A percentile compares a stretch with the other conserved stretches of the same genome.
Conservation (phyloP, 2,329 filamentous ascomycete species). For the Neofusicoccum umdonicola region DNA sequence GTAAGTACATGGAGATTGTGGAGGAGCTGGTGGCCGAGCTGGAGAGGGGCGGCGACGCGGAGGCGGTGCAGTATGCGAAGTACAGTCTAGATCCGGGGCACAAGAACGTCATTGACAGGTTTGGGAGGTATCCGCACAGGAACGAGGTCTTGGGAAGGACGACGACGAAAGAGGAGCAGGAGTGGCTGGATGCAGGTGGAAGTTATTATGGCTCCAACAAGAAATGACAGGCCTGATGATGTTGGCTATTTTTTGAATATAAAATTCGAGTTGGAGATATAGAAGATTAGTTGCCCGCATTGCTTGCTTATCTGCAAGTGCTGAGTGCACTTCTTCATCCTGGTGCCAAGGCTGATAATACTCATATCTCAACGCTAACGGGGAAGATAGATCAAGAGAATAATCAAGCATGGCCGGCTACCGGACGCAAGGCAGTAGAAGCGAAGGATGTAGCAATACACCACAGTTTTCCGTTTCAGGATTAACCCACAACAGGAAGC, state of each 20-base stretch:
- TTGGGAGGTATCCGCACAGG: slow-evolving; percentile 60
- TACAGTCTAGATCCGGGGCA: slow-evolving; percentile 48
- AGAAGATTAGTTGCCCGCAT: too few species aligned
- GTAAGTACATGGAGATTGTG: slow-evolving; percentile 35
- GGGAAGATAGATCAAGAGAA: too few species aligned
- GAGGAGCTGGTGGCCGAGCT: slow-evolving; percentile 35
- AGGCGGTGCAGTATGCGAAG: slow-evolving; percentile 30
- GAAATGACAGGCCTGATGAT: neutral
- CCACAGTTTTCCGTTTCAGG: too few species aligned
- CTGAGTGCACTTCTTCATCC: too few species aligned
- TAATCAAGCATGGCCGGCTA: too few species aligned
- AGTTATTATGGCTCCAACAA: slow-evolving; percentile 38
- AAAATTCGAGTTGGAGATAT: too few species aligned
- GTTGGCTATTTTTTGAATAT: neutral
- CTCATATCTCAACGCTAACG: too few species aligned
- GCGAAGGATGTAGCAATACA: too few species aligned
- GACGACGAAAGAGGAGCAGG: slow-evolving; percentile 49
- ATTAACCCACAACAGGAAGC: too few species aligned
- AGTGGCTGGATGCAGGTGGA: slow-evolving; percentile 48
- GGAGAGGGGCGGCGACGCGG: slow-evolving; percentile 27
- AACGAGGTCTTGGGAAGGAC: slow-evolving; percentile 53
- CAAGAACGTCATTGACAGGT: slow-evolving; percentile 49
- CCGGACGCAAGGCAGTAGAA: too few species aligned
- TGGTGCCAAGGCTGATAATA: too few species aligned
- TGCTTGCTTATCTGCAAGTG: too few species aligned